These are phyloP conservation scores for Colletotrichum tamarilloi DNA, from an alignment of 2,329 filamentous ascomycete genomes.

Conservation along the genomic window DNA sequence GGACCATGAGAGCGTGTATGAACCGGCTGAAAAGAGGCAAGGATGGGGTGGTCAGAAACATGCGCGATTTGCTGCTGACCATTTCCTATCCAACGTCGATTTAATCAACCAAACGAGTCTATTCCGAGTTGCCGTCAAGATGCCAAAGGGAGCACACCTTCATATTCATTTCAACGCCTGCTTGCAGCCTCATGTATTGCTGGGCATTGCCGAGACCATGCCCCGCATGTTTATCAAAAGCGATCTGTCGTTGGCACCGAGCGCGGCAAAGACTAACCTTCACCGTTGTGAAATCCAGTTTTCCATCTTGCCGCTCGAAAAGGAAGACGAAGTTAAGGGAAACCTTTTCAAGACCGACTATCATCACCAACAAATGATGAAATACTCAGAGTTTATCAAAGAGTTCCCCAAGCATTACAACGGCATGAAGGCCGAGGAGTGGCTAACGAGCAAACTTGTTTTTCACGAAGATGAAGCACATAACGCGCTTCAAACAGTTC, in stretches of 20 bases:
- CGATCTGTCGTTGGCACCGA: constrained; percentile 55
- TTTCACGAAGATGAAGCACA: constrained; percentile 72
- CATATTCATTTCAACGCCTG: constrained; percentile 86
- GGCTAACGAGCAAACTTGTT: constrained; percentile 72
- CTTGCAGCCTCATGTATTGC: constrained; percentile 68
- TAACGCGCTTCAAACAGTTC: constrained; percentile 57
- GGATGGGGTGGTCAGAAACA: constrained; percentile 59
- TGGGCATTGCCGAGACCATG: constrained; percentile 66
- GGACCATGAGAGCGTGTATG: constrained; percentile 53
- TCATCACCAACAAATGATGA: constrained; percentile 55
- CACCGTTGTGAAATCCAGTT: constrained; percentile 70
- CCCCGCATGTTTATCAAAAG: constrained; percentile 78
- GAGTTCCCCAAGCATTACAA: constrained; percentile 45
- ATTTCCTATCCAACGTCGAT: constrained; percentile 67
- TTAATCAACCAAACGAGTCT: constrained; percentile 67
- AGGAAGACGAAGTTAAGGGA: constrained; percentile 49
- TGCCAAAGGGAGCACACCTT: constrained; percentile 79
- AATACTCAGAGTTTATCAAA: constrained; percentile 52
- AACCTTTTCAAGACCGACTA: constrained; percentile 64
- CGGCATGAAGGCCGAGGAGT: constrained; percentile 52
- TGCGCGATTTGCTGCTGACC: constrained; percentile 60
- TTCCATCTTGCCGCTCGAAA: constrained; percentile 49
- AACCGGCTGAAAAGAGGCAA: constrained; percentile 40
- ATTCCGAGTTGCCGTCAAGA: constrained; percentile 63
- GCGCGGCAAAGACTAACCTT: constrained; percentile 4